Percentiles rank a stretch among this genome's conserved stretches.
These are phyloP conservation scores for Crithidia acanthocephali DNA, from an alignment of 208 protist genomes.

Conservation along the genomic window DNA sequence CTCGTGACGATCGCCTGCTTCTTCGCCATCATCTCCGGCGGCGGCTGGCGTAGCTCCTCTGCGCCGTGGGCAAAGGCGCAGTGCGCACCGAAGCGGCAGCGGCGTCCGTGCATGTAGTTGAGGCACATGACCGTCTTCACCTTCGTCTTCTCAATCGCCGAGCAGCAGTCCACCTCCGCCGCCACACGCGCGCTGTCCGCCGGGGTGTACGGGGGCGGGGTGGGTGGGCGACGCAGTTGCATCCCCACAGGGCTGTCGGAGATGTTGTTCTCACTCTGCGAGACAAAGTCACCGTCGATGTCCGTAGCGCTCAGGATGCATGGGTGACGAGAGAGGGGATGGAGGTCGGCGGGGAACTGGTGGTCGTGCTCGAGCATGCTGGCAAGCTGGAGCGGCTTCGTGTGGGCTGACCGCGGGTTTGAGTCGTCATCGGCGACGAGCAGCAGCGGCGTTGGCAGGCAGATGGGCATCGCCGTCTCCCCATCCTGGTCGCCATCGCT, in stretches of 20 bases:
- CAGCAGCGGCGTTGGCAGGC: conserved; percentile 11
- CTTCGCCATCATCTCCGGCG: conserved; percentile 36
- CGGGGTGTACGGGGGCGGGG: conserved; percentile 28
- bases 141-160: conserved; percentile 48
- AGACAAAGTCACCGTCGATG: background rate
- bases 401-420: background rate
- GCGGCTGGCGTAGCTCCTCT: conserved; percentile 38
- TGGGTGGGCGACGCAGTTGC: background rate
- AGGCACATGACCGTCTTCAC: conserved; percentile 57
- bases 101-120: conserved; percentile 42
- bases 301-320: background rate
- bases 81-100: conserved; percentile 44
- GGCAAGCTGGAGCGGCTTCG: background rate
- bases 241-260: conserved; percentile 2
- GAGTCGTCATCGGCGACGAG: conserved; percentile 15
- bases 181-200: conserved; percentile 24
- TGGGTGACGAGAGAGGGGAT: background rate
- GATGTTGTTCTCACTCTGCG: conserved; percentile 24
- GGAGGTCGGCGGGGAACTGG: background rate
- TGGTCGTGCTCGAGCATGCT: background rate
- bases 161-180: conserved; percentile 37
- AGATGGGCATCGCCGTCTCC: conserved; percentile 10
- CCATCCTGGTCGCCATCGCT: conserved; percentile 13
- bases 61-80: conserved; percentile 60
- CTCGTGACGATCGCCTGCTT: conserved; percentile 28